A percentile compares a stretch with the other conserved stretches of the same genome.
Conservation (phyloP, 352 stramenopile species). For the Pythium folliculosum region DNA sequence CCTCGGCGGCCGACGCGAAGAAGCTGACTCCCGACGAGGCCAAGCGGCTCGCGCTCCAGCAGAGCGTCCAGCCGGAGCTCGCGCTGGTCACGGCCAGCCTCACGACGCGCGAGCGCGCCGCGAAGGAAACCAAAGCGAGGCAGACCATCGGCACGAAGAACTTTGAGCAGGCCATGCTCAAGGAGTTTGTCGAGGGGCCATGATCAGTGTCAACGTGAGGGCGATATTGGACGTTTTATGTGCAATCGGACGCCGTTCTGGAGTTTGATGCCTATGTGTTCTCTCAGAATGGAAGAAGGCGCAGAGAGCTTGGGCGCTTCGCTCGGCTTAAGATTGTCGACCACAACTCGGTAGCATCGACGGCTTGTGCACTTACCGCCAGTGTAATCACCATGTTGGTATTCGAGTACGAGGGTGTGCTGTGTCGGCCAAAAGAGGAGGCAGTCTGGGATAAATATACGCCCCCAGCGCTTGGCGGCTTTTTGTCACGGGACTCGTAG, state of each 20-base stretch:
- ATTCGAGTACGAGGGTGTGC: too few relatives aligned
- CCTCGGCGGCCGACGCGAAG: neutral
- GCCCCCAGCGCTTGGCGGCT: too few relatives aligned
- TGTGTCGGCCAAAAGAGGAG: too few relatives aligned
- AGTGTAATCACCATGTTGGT: too few relatives aligned
- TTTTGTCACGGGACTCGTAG: too few relatives aligned
- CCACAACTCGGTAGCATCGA: too few relatives aligned
- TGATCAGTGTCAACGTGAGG: neutral
- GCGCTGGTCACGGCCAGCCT: conserved; percentile 36
- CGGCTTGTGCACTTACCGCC: too few relatives aligned
- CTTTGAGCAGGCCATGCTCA: conserved; percentile 53
- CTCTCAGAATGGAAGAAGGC: neutral
- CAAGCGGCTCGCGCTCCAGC: conserved; percentile 39
- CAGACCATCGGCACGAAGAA: conserved; percentile 42
- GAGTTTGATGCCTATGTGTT: too few relatives aligned
- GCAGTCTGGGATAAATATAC: too few relatives aligned
- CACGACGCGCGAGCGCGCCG: conserved; percentile 32
- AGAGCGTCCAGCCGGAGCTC: conserved; percentile 30
- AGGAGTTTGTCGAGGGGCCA: conserved; percentile 35
- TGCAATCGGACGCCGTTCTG: conserved; percentile 3
- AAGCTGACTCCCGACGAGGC: conserved; percentile 36
- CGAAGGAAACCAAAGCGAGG: conserved; percentile 41
- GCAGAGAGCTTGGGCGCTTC: too few relatives aligned
- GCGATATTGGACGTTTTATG: conserved; percentile 4
- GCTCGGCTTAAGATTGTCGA: too few relatives aligned